Conservation (phyloP, 768 basidiomycete species). For the Boletellus ananas region DNA sequence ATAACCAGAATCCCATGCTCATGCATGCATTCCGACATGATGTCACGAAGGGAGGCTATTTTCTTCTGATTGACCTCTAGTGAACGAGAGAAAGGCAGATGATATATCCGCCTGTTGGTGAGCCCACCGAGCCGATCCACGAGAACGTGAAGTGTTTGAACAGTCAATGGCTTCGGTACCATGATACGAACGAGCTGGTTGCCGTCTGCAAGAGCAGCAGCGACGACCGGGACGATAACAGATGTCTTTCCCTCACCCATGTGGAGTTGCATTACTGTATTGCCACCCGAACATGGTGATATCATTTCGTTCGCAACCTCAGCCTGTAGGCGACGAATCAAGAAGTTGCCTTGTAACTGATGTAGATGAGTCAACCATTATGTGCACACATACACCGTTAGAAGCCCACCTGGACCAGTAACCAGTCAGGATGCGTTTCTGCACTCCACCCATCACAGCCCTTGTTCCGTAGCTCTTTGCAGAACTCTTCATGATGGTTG, state of each 20-base stretch:
- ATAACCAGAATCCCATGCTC: slow-evolving; percentile 39
- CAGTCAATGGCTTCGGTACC: slow-evolving; percentile 40
- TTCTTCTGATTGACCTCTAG: slow-evolving; percentile 13
- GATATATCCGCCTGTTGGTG: slow-evolving; percentile 41
- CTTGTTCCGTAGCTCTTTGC: neutral
- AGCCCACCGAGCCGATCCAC: slow-evolving; percentile 40
- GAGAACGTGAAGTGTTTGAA: slow-evolving; percentile 45
- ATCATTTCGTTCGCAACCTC: slow-evolving; percentile 45
- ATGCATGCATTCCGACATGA: slow-evolving; percentile 28
- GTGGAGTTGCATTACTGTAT: slow-evolving; percentile 44
- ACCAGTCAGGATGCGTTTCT: neutral
- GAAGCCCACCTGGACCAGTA: neutral
- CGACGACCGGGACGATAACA: slow-evolving; percentile 42
- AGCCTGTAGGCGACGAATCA: slow-evolving; percentile 41
- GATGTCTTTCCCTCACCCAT: slow-evolving; percentile 57
- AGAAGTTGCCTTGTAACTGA: slow-evolving; percentile 45
- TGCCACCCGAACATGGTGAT: slow-evolving; percentile 31
- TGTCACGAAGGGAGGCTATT: slow-evolving; percentile 17
- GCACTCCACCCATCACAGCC: neutral
- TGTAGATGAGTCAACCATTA: neutral
- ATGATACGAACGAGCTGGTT: slow-evolving; percentile 41
- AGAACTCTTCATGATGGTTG: neutral
- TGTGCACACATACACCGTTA: too few species aligned
- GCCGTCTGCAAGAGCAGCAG: slow-evolving; percentile 39
- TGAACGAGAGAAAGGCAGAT: slow-evolving; percentile 44